Evolutionary conservation across 225 moss, liverwort and hornwort genomes (phyloP).

Genomic region (Antitrichia curtipendula): DNA sequence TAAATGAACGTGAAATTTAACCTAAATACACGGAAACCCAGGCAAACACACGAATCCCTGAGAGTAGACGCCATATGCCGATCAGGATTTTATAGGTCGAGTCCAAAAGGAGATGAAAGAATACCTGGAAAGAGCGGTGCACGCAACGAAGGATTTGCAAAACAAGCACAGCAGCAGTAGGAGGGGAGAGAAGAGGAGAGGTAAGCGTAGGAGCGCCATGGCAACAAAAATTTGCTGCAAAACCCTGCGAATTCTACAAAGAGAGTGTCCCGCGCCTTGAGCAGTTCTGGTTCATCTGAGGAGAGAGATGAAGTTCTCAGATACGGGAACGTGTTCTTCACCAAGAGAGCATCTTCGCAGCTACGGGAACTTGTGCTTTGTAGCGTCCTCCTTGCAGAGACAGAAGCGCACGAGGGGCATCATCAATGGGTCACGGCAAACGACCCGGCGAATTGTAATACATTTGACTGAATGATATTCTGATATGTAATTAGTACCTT

Average conservation of each 20-base stretch:
- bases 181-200: background rate
- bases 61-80: background rate
- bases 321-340: background rate
- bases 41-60: background rate
- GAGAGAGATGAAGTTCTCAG: background rate
- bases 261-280: background rate
- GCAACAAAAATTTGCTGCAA: background rate
- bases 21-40: background rate
- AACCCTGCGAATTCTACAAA: background rate
- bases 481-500: background rate
- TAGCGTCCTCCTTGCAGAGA: background rate
- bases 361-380: background rate
- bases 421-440: no score
- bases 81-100: background rate
- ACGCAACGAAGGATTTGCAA: background rate
- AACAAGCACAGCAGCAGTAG: background rate
- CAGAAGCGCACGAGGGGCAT: background rate
- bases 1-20: background rate
- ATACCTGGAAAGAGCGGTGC: constrained; percentile 3
- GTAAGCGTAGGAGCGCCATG: background rate
- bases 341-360: background rate
- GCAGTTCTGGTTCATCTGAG: background rate
- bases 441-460: background rate
- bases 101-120: background rate
- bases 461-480: background rate